A percentile compares a stretch with the other conserved stretches of the same genome.
Evolutionary conservation across 805 yeast species (phyloP).

Genomic region (Candida odintsovae): DNA sequence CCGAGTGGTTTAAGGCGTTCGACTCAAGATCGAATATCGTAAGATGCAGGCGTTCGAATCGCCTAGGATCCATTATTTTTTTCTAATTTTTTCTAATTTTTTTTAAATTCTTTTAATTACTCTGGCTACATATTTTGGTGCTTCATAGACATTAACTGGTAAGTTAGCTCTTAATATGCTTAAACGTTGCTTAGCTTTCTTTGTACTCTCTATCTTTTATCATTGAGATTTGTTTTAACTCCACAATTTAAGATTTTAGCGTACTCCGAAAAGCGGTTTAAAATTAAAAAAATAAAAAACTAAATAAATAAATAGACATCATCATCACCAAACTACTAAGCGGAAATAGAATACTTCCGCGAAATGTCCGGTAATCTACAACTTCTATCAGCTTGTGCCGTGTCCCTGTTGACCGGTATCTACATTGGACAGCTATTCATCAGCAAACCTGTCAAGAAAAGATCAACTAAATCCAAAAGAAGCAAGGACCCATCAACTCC

Average conservation of each 20-base stretch:
- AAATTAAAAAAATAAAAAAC: background rate
- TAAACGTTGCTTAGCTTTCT: too few relatives aligned
- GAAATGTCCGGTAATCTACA: constrained; percentile 21
- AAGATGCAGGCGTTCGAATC: constrained; percentile 12
- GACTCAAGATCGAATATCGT: constrained; percentile 11
- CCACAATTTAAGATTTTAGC: too few relatives aligned
- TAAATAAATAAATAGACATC: too few relatives aligned
- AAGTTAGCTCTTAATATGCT: too few relatives aligned
- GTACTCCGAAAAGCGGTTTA: too few relatives aligned
- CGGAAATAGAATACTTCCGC: background rate
- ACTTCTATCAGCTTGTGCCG: constrained; percentile 28
- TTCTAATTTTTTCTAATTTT: background rate
- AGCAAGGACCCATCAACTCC: constrained; percentile 8
- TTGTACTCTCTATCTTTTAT: background rate
- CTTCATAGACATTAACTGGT: too few relatives aligned
- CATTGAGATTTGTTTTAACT: too few relatives aligned
- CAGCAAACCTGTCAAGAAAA: background rate
- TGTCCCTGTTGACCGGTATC: constrained; percentile 34
- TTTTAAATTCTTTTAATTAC: constrained; percentile 28
- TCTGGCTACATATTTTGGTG: too few relatives aligned
- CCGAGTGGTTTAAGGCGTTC: constrained; percentile 13
- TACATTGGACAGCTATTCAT: constrained; percentile 23
- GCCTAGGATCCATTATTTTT: constrained; percentile 9
- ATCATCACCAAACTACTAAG: constrained; percentile 8
- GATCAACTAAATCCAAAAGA: constrained; percentile 2